Conservation (phyloP, 2,329 filamentous ascomycete species). For the Aspergillus pseudoterreus region DNA sequence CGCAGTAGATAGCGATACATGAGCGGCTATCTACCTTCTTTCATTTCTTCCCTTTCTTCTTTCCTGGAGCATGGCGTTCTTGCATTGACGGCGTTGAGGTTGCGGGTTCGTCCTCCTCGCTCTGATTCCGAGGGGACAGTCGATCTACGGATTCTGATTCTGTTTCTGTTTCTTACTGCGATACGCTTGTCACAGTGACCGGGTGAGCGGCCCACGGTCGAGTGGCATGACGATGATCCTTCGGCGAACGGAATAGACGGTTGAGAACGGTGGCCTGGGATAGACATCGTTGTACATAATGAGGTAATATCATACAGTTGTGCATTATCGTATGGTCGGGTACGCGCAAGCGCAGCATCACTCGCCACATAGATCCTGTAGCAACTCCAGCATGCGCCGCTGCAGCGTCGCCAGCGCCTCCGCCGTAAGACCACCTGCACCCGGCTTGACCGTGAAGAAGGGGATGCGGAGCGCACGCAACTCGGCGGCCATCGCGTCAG, state of each 20-base stretch:
- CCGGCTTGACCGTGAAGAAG: slow-evolving; percentile 55
- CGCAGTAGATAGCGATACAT: too few species aligned
- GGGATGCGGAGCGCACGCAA: slow-evolving; percentile 57
- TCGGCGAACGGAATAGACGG: slow-evolving; percentile 17
- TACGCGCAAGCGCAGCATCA: slow-evolving; percentile 4
- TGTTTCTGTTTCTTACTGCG: too few species aligned
- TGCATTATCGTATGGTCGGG: not conserved
- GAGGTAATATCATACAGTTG: slow-evolving; percentile 7
- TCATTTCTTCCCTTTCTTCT: not conserved
- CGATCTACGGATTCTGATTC: too few species aligned
- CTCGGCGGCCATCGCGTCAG: slow-evolving; percentile 53
- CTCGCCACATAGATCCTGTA: slow-evolving; percentile 50
- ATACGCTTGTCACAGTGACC: too few species aligned
- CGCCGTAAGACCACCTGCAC: not conserved
- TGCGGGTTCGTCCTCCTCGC: not conserved
- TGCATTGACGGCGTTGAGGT: slow-evolving; percentile 16
- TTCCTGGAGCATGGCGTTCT: slow-evolving; percentile 1
- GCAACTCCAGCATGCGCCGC: slow-evolving; percentile 46
- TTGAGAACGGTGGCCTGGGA: slow-evolving; percentile 5
- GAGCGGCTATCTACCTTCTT: not conserved
- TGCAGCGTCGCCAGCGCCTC: slow-evolving; percentile 38
- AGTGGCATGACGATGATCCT: slow-evolving; percentile 5
- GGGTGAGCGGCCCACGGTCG: not conserved
- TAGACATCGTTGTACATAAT: slow-evolving; percentile 23
- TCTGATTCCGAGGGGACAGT: not conserved